These are phyloP conservation scores for Tolypocladium guangdongense DNA, from an alignment of 2,329 filamentous ascomycete genomes.

Conservation along the genomic window DNA sequence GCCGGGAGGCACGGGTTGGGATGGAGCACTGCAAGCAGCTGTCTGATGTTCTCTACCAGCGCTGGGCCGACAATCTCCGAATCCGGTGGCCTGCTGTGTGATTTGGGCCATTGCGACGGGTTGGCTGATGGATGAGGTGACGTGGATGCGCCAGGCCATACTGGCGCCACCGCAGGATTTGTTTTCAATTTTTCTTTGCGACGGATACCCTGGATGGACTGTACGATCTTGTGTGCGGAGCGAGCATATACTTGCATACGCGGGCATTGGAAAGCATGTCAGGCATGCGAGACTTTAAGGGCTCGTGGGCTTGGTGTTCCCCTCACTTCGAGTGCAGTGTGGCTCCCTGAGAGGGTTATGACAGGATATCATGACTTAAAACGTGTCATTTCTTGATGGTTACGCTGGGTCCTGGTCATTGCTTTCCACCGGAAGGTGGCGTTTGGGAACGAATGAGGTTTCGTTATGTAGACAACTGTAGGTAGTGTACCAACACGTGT, in stretches of 20 bases:
- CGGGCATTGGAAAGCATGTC: constrained; percentile 7
- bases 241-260: constrained; percentile 11
- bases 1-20: constrained; percentile 47
- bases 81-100: constrained; percentile 49
- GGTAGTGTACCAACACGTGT: constrained; percentile 8
- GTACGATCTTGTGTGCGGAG: constrained; percentile 9
- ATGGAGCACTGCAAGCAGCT: constrained; percentile 91
- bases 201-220: constrained; percentile 6
- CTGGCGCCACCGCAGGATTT: neutral
- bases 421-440: constrained; percentile 2
- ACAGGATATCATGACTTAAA: constrained; percentile 1
- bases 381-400: constrained; percentile 1
- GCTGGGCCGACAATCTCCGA: constrained; percentile 79
- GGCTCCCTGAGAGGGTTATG: neutral
- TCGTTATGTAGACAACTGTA: constrained; percentile 8
- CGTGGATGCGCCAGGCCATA: neutral
- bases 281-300: neutral
- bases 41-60: constrained; percentile 78
- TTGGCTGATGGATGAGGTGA: neutral
- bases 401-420: neutral
- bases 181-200: constrained; percentile 1
- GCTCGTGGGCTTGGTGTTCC: neutral
- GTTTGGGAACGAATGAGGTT: constrained; percentile 3
- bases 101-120: neutral
- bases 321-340: neutral